Evolutionary conservation across 1,139 yeast genomes (phyloP).

Genomic region (Nadsonia starkeyi-henricii): DNA sequence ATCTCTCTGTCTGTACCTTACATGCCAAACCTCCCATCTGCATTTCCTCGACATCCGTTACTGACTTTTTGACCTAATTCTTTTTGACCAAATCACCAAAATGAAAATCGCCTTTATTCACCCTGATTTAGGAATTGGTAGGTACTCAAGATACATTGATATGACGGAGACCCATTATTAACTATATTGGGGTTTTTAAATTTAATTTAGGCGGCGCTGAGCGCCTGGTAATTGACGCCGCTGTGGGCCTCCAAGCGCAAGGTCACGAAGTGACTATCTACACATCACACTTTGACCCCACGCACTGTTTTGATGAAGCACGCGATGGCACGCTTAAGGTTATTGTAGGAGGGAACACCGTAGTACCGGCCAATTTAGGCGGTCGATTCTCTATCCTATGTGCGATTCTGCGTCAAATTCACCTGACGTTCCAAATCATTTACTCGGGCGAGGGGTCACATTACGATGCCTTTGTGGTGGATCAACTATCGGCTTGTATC

Average conservation of each 20-base stretch:
- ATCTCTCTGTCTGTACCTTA: too few species aligned
- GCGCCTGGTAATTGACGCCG: conserved; percentile 87
- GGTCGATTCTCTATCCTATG: conserved; percentile 67
- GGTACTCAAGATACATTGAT: too few species aligned
- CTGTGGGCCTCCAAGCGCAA: conserved; percentile 64
- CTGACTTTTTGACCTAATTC: too few species aligned
- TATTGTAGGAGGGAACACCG: conserved; percentile 59
- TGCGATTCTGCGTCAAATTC: conserved; percentile 74
- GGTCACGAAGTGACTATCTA: conserved; percentile 55
- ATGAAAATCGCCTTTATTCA: conserved; percentile 74
- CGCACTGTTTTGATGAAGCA: conserved; percentile 87
- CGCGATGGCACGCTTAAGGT: conserved; percentile 42
- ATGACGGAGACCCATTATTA: too few species aligned
- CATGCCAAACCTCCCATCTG: too few species aligned
- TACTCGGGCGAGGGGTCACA: conserved; percentile 31
- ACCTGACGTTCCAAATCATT: conserved; percentile 39
- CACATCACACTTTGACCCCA: conserved; percentile 79
- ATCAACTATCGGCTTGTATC: conserved; percentile 75
- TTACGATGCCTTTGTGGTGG: conserved; percentile 68
- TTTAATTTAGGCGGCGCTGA: conserved; percentile 98
- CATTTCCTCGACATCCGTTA: too few species aligned
- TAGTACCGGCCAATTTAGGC: conserved; percentile 53
- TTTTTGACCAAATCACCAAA: too few species aligned
- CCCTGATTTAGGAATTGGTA: conserved; percentile 85
- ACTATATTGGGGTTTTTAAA: too few species aligned